Evolutionary conservation across 139 green algal genomes (phyloP).

Genomic region (Chlamydomonas asymmetrica): DNA sequence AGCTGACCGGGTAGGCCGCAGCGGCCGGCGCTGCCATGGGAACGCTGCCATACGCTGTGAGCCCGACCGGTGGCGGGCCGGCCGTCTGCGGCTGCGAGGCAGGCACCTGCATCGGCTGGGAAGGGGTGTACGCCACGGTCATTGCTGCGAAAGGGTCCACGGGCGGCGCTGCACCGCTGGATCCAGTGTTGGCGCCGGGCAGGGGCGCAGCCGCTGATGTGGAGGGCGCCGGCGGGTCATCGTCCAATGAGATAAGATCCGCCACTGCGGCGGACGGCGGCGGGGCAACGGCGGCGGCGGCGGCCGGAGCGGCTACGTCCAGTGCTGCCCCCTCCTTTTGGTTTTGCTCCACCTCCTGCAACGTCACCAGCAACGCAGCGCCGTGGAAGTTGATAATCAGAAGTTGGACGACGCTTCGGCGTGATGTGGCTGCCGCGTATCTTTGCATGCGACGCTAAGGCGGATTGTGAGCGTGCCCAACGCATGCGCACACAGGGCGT

Average conservation of each 20-base stretch:
- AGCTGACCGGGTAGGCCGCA: neutral
- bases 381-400: neutral
- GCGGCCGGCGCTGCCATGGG: no score
- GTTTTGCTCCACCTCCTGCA: slow-evolving; percentile 18
- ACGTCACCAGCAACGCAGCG: neutral
- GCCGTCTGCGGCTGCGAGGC: neutral
- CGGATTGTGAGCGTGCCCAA: no score
- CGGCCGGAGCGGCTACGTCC: neutral
- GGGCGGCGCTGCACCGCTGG: neutral
- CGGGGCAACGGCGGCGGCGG: neutral
- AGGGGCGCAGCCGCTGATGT: slow-evolving; percentile 1
- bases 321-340: slow-evolving; percentile 7
- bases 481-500: neutral
- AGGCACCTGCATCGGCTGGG: neutral
- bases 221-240: neutral
- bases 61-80: neutral
- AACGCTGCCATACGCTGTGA: no score
- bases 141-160: slow-evolving; percentile 17
- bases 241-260: slow-evolving; percentile 23
- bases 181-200: neutral
- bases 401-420: neutral
- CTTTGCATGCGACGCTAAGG: neutral
- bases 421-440: no score
- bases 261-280: neutral
- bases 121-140: no score